These are phyloP conservation scores for Arthrobotrys sphaeroides DNA, from an alignment of 2,329 filamentous ascomycete genomes.

Conservation along the genomic window DNA sequence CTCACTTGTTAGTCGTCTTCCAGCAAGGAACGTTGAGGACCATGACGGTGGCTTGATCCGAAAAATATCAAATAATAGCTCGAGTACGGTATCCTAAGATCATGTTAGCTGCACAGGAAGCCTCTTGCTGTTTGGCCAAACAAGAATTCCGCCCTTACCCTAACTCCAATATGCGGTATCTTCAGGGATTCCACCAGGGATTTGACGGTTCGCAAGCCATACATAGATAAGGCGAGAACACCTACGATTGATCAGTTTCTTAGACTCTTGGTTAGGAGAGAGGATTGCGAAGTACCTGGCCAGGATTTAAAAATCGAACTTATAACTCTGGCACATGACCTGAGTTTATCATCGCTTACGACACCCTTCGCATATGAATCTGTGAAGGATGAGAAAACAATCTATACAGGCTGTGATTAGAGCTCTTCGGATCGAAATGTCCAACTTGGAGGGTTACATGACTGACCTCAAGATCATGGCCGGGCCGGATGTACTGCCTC, in stretches of 20 bases:
- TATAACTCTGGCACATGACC: conserved; percentile 91
- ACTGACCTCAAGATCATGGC: conserved; percentile 82
- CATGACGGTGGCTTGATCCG: conserved; percentile 93
- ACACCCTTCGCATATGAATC: conserved; percentile 72
- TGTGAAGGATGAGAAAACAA: conserved; percentile 87
- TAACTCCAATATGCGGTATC: conserved; percentile 57
- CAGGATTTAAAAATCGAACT: conserved; percentile 90
- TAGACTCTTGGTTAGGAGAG: not conserved
- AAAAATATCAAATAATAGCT: conserved; percentile 82
- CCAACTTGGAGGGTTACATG: not conserved
- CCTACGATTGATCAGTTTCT: conserved; percentile 60
- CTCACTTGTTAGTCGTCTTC: conserved; percentile 80
- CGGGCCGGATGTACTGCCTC: conserved; percentile 82
- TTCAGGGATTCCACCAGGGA: conserved; percentile 76
- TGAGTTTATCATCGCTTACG: conserved; percentile 72
- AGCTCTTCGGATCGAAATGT: not conserved
- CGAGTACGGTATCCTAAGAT: conserved; percentile 80
- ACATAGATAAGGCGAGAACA: conserved; percentile 85
- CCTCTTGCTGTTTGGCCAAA: not conserved
- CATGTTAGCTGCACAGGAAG: conserved; percentile 61
- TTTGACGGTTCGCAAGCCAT: conserved; percentile 82
- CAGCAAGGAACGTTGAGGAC: conserved; percentile 95
- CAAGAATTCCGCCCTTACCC: conserved; percentile 54
- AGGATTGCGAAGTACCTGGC: conserved; percentile 68
- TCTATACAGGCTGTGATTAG: conserved; percentile 35